Evolutionary conservation across 768 basidiomycete species (phyloP).

Genomic region (Tricholoma furcatifolium): DNA sequence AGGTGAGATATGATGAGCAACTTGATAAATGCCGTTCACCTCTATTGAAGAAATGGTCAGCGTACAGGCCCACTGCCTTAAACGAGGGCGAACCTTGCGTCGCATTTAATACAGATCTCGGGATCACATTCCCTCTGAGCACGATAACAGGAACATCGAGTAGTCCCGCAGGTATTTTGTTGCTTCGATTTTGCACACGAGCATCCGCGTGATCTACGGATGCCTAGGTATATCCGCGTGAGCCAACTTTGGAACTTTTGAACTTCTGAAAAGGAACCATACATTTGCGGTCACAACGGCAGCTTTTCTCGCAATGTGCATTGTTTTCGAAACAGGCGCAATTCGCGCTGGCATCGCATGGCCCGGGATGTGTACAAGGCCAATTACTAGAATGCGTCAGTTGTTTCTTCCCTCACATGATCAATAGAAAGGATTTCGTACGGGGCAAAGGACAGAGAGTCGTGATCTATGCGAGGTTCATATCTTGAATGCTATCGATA

Average conservation of each 20-base stretch:
- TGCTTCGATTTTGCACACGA: conserved; percentile 34
- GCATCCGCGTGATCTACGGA: conserved; percentile 58
- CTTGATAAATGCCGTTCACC: conserved; percentile 8
- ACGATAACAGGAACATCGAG: conserved; percentile 51
- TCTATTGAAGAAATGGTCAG: conserved; percentile 13
- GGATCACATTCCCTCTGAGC: conserved; percentile 67
- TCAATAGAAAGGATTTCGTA: conserved; percentile 11
- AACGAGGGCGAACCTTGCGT: conserved; percentile 38
- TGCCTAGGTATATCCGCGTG: conserved; percentile 36
- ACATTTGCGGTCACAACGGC: conserved; percentile 55
- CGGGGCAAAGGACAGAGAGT: conserved; percentile 23
- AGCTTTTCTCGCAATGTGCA: conserved; percentile 56
- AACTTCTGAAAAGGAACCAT: conserved; percentile 13
- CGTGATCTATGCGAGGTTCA: conserved; percentile 9
- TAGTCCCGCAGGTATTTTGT: conserved; percentile 31
- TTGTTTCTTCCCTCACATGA: neutral
- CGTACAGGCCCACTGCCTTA: neutral
- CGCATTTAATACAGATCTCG: conserved; percentile 54
- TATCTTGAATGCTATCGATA: neutral
- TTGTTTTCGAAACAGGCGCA: conserved; percentile 52
- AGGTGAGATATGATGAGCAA: neutral
- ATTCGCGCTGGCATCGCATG: conserved; percentile 39
- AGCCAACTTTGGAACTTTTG: neutral
- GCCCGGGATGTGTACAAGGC: conserved; percentile 58
- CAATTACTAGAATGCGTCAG: conserved; percentile 30